Base-by-base conservation (phyloP, 179 eudicot genomes). In the Dionaea muscipula region DNA sequence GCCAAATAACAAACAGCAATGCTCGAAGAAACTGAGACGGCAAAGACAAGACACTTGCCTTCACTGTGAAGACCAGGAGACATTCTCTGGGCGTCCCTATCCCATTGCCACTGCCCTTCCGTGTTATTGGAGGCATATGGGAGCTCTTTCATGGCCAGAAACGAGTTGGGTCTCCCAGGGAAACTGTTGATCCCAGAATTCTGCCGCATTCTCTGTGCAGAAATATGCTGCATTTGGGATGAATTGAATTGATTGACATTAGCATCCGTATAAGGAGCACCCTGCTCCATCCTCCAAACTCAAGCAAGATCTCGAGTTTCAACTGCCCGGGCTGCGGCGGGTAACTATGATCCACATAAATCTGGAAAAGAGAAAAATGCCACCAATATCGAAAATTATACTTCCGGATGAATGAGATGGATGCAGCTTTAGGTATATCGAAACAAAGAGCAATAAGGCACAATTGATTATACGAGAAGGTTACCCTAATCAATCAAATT, bases 81-180 rank as follows among this genome's bases (percentile, higher is more conserved):
- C 82, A 85, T 80, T 27, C 67, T 63, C 55, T 77, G 72, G 36
- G 84, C 80, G 62, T 87, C 96, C 68, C 86, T 80, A 51, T 84
- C 86, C 94, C 86, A 84, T 57, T 80, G 77, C 96, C 89, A 84
- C 61, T 78, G 89, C 50, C 63, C 78, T 48, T 81, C 85, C 12
- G 68, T n/a, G 63, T 74, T 76, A 21, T 72, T 35, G 39, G 78
- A 64, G 26, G 76, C 68, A 56, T 78, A 80, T n/a, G 62, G 63
- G 27, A 57, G 80, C 50, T 75, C 85, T 39, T 77, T 73, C 54
- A 71, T 81, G 14, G 67, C 37, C 16, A 53, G 72, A 58, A 75
- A 55, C 0, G 74, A 58, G 12, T 75, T 86, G 26, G 70, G 60
- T 36, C 76, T 72, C 51, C 81, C 84, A 7, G 78, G 66, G 37